Conservation (phyloP, 192 early-diverging fungal species). For the Haplosporangium gracile region DNA sequence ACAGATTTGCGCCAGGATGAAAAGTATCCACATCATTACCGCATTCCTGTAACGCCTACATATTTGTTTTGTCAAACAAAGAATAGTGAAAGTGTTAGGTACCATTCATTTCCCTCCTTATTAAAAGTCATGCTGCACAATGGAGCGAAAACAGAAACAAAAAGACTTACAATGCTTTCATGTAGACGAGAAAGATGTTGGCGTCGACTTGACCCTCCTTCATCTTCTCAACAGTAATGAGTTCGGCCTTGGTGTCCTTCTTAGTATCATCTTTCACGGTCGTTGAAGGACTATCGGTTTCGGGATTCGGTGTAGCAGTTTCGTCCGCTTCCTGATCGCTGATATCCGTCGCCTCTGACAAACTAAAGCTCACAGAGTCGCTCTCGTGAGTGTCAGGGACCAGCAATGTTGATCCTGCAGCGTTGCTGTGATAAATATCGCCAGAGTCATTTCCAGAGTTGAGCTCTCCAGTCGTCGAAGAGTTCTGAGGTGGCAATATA, state of each 20-base stretch:
- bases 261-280: conserved; percentile 9
- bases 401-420: not conserved
- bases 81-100: not conserved
- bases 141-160: not conserved
- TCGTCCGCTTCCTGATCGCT: not conserved
- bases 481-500: not conserved
- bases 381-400: conserved; percentile 32
- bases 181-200: conserved; percentile 41
- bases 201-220: conserved; percentile 3
- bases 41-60: conserved; percentile 43
- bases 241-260: conserved; percentile 27
- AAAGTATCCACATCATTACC: conserved; percentile 61
- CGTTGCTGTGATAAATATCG: not conserved
- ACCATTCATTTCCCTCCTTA: no score
- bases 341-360: not conserved
- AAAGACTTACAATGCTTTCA: conserved; percentile 34
- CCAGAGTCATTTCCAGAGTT: not conserved
- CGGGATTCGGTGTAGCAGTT: not conserved
- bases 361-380: conserved; percentile 3
- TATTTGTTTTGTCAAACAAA: not conserved
- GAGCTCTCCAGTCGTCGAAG: not conserved
- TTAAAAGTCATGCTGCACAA: not conserved
- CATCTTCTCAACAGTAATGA: conserved; percentile 18
- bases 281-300: not conserved
- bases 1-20: conserved; percentile 58